Conservation (phyloP, 176 grass and related monocot genomes). For the Ensete glaucum region DNA sequence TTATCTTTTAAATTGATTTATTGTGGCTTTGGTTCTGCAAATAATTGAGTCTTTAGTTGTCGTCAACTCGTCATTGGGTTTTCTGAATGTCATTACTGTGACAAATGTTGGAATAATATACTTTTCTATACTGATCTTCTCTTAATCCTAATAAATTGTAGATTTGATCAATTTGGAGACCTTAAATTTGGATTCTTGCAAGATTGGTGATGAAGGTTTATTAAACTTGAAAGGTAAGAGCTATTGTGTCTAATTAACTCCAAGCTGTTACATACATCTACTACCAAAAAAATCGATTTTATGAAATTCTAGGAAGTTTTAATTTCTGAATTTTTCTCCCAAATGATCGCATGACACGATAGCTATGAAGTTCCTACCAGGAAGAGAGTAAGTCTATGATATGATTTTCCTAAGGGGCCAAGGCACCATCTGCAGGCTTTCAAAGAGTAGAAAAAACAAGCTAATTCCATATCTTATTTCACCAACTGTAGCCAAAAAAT, state of each 20-base stretch:
- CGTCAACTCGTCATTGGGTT: not conserved
- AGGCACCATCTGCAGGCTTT: too few species aligned
- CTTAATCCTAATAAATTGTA: slow-evolving; percentile 25
- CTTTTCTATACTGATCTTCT: slow-evolving; percentile 1
- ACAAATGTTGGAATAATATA: not conserved
- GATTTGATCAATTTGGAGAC: slow-evolving; percentile 71
- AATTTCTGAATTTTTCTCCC: too few species aligned
- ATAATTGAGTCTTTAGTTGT: not conserved
- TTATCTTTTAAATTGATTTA: not conserved
- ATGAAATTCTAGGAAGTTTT: too few species aligned
- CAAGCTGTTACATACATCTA: not conserved
- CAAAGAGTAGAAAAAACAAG: too few species aligned
- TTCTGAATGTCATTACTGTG: not conserved
- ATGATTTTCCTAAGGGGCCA: too few species aligned
- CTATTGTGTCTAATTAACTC: not conserved
- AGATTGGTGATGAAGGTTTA: slow-evolving; percentile 65
- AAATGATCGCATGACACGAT: too few species aligned
- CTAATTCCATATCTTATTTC: too few species aligned
- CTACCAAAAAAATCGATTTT: too few species aligned
- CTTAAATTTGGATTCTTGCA: slow-evolving; percentile 93
- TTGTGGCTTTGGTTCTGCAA: not conserved
- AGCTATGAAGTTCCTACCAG: too few species aligned
- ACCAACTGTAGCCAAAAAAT: too few species aligned
- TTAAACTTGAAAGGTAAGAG: slow-evolving; percentile 58
- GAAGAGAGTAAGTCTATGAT: too few species aligned